These are phyloP conservation scores for Thraustochytrium striatum DNA, from an alignment of 352 stramenopile species.

Conservation along the genomic window DNA sequence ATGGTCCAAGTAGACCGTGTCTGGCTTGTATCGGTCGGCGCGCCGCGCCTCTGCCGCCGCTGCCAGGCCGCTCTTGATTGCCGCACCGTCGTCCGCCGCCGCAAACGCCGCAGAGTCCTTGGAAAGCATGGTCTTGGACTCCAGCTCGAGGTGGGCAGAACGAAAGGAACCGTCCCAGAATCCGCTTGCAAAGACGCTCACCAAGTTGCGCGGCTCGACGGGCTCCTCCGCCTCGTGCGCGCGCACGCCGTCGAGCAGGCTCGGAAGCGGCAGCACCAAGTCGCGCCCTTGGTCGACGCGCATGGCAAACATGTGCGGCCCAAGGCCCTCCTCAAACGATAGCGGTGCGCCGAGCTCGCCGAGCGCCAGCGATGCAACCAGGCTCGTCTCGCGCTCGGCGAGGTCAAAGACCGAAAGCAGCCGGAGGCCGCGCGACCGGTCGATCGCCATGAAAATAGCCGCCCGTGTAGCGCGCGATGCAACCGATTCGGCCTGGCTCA, in stretches of 20 bases:
- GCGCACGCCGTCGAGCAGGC: neutral
- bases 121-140: neutral
- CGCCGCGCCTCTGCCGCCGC: no score
- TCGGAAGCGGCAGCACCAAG: neutral
- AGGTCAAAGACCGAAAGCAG: neutral
- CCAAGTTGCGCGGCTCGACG: neutral
- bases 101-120: neutral
- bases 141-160: neutral
- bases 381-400: neutral
- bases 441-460: neutral
- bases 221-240: neutral
- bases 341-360: neutral
- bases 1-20: slow-evolving; percentile 35
- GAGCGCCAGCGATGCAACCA: no score
- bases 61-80: no score
- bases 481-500: neutral
- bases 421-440: neutral
- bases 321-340: neutral
- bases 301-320: neutral
- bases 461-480: no score
- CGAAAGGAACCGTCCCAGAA: neutral
- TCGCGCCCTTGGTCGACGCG: neutral
- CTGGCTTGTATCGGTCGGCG: neutral
- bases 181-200: neutral
- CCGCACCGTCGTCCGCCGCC: neutral